phyloP scores from a whole-genome alignment of 441 rosid species.

The Hypseocharis bilobata region DNA sequence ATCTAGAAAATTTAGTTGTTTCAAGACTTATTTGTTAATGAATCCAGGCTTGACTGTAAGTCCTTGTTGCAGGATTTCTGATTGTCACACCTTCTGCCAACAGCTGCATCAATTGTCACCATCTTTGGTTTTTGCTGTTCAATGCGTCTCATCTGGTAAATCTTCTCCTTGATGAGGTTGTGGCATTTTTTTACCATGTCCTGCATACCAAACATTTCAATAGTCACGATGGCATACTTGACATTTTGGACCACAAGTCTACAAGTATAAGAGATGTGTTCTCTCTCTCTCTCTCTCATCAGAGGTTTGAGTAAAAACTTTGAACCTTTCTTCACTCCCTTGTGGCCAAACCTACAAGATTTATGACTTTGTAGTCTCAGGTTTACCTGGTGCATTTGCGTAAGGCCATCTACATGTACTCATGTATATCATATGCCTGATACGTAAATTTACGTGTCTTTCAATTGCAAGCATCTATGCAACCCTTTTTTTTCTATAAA shows the following conservation, averaged over 20 bases:
- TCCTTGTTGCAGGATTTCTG: not conserved
- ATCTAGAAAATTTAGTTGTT: not conserved
- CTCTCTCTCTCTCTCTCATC: too few relatives aligned
- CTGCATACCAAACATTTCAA: conserved; percentile 16
- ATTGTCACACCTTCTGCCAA: conserved; percentile 14
- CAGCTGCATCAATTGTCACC: not conserved
- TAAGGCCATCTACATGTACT: too few relatives aligned
- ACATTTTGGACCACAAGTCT: too few relatives aligned
- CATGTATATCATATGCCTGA: not conserved
- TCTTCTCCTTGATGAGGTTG: conserved; percentile 21
- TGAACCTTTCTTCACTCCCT: too few relatives aligned
- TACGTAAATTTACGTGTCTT: not conserved
- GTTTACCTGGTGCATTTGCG: too few relatives aligned
- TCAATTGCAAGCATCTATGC: not conserved
- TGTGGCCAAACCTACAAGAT: too few relatives aligned
- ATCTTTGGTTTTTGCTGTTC: not conserved
- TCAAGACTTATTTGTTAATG: not conserved
- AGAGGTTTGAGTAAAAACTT: too few relatives aligned
- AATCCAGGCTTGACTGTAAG: not conserved
- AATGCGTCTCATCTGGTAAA: not conserved
- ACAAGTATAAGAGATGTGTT: too few relatives aligned
- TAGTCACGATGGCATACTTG: not conserved
- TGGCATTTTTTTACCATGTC: conserved; percentile 29
- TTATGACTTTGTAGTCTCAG: too few relatives aligned
- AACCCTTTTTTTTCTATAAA: too few relatives aligned